These are phyloP conservation scores for Primulina huaijiensis DNA, from an alignment of 257 asterid genomes.

Conservation along the genomic window DNA sequence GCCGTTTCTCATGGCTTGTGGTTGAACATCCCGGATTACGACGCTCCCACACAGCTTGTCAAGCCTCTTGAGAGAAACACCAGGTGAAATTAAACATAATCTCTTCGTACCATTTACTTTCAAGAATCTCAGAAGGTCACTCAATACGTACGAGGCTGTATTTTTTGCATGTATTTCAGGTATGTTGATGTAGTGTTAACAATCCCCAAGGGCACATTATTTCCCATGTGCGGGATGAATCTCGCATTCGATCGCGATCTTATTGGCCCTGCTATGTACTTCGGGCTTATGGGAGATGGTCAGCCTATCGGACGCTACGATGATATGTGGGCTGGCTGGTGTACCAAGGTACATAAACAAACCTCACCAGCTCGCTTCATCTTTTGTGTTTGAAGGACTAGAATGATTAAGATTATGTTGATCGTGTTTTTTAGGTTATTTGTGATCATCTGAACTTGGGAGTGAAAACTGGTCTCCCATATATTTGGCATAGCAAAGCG, in stretches of 20 bases:
- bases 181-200: conserved; percentile 65
- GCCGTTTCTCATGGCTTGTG: conserved; percentile 72
- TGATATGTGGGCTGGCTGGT: conserved; percentile 86
- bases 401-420: neutral
- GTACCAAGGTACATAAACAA: conserved; percentile 41
- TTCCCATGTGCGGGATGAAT: conserved; percentile 80
- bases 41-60: conserved; percentile 69
- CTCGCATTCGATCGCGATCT: conserved; percentile 57
- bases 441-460: conserved; percentile 88
- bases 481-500: conserved; percentile 95
- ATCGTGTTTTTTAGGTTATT: conserved; percentile 45
- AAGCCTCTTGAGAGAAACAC: conserved; percentile 68
- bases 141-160: neutral
- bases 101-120: neutral
- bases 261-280: conserved; percentile 73
- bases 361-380: neutral
- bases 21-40: conserved; percentile 69
- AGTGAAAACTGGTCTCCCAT: conserved; percentile 83
- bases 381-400: neutral
- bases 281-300: conserved; percentile 77
- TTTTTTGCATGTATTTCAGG: conserved; percentile 25
- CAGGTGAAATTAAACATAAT: conserved; percentile 15
- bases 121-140: neutral
- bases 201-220: conserved; percentile 63
- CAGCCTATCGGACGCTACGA: conserved; percentile 73